These are phyloP conservation scores for Clavispora vitiphila DNA, from an alignment of 805 yeast species.

Conservation along the genomic window DNA sequence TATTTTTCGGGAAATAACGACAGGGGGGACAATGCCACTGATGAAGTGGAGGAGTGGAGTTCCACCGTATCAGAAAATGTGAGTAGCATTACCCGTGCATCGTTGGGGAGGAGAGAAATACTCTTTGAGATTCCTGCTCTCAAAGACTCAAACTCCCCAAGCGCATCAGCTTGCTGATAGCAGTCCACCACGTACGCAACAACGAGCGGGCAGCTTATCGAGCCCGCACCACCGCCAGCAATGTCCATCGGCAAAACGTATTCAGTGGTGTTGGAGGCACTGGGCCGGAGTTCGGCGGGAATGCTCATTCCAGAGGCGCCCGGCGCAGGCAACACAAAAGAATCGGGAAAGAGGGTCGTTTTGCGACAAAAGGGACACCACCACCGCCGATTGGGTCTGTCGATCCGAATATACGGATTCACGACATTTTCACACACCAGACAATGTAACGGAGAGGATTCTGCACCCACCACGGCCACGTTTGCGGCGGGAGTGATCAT, in stretches of 20 bases:
- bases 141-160: constrained; percentile 10
- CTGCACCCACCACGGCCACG: neutral
- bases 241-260: constrained; percentile 28
- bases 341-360: constrained; percentile 18
- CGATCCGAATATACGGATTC: constrained; percentile 27
- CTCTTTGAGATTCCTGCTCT: constrained; percentile 10
- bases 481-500: constrained; percentile 24
- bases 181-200: constrained; percentile 25
- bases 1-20: constrained; percentile 1
- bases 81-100: constrained; percentile 18
- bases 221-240: constrained; percentile 4
- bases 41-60: constrained; percentile 14
- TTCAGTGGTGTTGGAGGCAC: constrained; percentile 23
- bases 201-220: constrained; percentile 8
- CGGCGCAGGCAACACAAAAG: constrained; percentile 11
- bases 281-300: constrained; percentile 24
- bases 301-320: constrained; percentile 18
- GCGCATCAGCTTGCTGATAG: constrained; percentile 25
- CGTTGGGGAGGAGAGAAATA: constrained; percentile 12
- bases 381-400: constrained; percentile 30
- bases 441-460: constrained; percentile 19
- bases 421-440: constrained; percentile 22
- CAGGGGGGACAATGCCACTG: neutral
- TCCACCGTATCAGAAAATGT: constrained; percentile 26
- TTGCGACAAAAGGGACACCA: constrained; percentile 35